These are phyloP conservation scores for Anaeramoeba flamelloides DNA, from an alignment of 78 protist genomes.

Conservation along the genomic window DNA sequence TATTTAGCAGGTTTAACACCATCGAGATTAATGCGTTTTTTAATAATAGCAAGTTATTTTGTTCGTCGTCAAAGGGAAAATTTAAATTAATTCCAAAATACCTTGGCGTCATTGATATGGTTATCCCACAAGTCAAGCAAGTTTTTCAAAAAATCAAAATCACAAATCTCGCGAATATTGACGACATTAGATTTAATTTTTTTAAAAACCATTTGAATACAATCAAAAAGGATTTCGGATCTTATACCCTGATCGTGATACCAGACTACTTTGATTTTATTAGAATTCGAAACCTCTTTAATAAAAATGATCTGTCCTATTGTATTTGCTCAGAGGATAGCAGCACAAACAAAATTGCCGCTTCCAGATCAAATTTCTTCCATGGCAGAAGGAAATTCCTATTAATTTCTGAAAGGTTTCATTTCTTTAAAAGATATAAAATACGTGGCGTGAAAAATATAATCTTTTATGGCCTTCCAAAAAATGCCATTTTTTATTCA, in stretches of 20 bases:
- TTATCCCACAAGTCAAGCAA: background rate
- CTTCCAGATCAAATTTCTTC: background rate
- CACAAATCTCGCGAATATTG: background rate
- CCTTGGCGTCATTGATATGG: background rate
- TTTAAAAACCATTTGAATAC: background rate
- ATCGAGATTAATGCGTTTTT: constrained; percentile 41
- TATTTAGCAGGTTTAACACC: constrained; percentile 15
- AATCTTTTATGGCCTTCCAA: constrained; percentile 31
- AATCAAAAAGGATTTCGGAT: background rate
- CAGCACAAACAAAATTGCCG: background rate
- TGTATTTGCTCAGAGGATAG: constrained; percentile 17
- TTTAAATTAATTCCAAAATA: background rate
- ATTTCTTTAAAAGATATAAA: constrained; percentile 18
- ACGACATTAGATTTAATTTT: background rate
- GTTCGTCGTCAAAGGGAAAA: constrained; percentile 4
- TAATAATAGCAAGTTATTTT: constrained; percentile 24
- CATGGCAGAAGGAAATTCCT: background rate
- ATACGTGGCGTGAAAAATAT: constrained; percentile 23
- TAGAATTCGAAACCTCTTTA: constrained; percentile 21
- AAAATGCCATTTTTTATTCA: constrained; percentile 22
- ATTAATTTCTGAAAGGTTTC: constrained; percentile 24
- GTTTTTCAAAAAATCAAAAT: background rate
- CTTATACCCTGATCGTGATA: constrained; percentile 25
- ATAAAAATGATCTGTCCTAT: background rate
- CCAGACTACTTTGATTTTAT: constrained; percentile 52